Conservation (phyloP, 148 eudicot genomes). For the Mesembryanthemum crystallinum region DNA sequence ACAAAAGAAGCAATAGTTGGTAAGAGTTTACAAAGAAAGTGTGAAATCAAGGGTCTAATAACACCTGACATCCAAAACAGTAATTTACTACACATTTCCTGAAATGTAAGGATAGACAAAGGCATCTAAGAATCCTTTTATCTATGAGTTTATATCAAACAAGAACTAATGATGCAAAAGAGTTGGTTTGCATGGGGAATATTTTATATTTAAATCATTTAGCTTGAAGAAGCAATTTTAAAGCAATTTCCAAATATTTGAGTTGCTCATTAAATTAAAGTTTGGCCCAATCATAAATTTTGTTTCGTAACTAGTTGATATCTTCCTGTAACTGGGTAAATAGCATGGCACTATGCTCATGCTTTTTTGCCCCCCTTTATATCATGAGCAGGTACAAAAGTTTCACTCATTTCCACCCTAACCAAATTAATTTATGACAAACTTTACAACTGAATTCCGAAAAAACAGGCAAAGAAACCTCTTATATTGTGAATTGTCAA, state of each 20-base stretch:
- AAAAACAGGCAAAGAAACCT: not conserved
- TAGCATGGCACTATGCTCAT: not conserved
- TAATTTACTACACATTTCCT: no score
- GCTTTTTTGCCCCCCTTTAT: not conserved
- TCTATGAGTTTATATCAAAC: not conserved
- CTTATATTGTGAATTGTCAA: not conserved
- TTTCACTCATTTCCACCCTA: not conserved
- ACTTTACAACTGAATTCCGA: not conserved
- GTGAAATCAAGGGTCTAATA: no score
- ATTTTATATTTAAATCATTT: no score
- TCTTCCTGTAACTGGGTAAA: not conserved
- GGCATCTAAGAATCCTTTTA: not conserved
- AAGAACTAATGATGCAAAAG: not conserved
- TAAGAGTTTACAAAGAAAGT: not conserved
- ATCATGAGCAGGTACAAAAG: not conserved
- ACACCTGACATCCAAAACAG: not conserved
- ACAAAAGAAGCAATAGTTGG: constrained; percentile 6
- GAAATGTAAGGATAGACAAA: not conserved
- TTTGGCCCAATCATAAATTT: not conserved
- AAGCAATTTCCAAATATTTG: not conserved
- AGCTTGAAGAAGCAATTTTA: not conserved
- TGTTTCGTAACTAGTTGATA: not conserved
- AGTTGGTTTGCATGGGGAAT: not conserved
- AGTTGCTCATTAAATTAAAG: constrained; percentile 2
- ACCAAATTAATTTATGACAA: not conserved